Percentiles rank a stretch among this genome's conserved stretches.
phyloP scores from a whole-genome alignment of 139 green algal species.

The Micractinium sp. region DNA sequence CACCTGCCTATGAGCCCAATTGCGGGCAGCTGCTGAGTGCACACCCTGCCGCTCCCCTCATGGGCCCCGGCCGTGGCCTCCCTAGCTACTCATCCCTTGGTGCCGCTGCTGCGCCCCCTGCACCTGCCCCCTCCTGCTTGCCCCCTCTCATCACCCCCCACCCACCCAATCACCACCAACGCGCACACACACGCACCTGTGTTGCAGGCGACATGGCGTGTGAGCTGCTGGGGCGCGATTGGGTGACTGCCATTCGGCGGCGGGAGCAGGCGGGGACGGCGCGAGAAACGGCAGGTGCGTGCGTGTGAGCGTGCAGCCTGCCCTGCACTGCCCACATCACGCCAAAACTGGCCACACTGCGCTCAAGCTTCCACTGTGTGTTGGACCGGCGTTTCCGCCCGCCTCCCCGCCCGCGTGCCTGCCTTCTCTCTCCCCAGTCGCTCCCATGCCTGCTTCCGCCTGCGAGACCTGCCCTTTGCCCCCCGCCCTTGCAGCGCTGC shows the following conservation, averaged over 20 bases:
- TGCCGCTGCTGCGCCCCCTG: too few species aligned
- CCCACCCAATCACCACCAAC: too few species aligned
- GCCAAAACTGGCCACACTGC: too few species aligned
- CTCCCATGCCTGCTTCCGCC: too few species aligned
- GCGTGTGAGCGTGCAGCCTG: not conserved
- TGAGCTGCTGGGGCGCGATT: slow-evolving; percentile 14
- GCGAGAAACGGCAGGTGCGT: not conserved
- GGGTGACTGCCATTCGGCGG: slow-evolving; percentile 1
- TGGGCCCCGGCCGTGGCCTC: too few species aligned
- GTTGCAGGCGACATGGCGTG: slow-evolving; percentile 26
- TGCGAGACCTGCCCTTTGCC: not conserved
- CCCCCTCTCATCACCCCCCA: too few species aligned
- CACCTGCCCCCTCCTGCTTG: too few species aligned
- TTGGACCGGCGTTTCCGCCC: not conserved
- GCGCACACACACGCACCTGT: not conserved
- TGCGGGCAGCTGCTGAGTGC: too few species aligned
- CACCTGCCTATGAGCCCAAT: not conserved
- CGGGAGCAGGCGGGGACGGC: not conserved
- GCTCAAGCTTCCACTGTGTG: too few species aligned
- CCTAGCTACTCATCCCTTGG: too few species aligned
- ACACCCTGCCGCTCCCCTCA: too few species aligned
- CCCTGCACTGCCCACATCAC: too few species aligned
- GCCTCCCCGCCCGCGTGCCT: not conserved
- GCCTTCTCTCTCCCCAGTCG: not conserved
- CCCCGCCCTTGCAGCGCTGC: not conserved